Base-by-base conservation (phyloP, 805 yeast species). In the Saccharomycopsis fermentans region DNA sequence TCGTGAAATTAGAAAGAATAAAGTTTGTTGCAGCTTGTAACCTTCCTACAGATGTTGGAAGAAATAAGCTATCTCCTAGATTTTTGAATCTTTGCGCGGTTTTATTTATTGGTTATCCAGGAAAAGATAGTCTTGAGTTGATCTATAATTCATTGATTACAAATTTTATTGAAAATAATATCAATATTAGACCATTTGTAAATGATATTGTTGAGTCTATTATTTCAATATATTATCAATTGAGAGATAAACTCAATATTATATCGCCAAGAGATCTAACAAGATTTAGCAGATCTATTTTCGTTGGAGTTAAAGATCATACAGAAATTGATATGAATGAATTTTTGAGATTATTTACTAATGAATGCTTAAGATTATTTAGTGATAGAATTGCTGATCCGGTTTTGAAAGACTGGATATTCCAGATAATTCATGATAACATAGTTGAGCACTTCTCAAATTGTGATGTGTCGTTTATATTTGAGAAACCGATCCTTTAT, bases 11-110 rank as follows among this genome's bases (percentile, higher is more conserved):
- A 8, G 73, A 76, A 17, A 77, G 83, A 52, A 75, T 92, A 29
- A 95, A 87, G 66, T 77, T 92, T 71, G 94, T 90, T n/a, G 97
- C 95, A 8, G 97, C 98, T 0, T 92, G 98, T 69, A 92, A 92
- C 66, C 94, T 97, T 0, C 84, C 96, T 0, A 76, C 83, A 0
- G 95, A 87, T 69, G 80, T 82, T 2, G 96, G 97, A 0, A 76
- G 98, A 61, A 73, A 77, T 11, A 68, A 67, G 2, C 66, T 92
- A 24, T 73, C 82, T 1, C 66, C 73, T 9, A 71, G 97, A 50
- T 84, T 91, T 64, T 69, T 87, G 52, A 75, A 95, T 5, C 91
- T 84, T 65, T 74, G 81, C 2, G 71, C 85, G 0, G 73, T 89
- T 5, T 63, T 92, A 0, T 79, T 82, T 80, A 86, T 91, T 4